These are phyloP conservation scores for Rhodotorula sp. DNA, from an alignment of 1,284 basidiomycete genomes.

Conservation along the genomic window DNA sequence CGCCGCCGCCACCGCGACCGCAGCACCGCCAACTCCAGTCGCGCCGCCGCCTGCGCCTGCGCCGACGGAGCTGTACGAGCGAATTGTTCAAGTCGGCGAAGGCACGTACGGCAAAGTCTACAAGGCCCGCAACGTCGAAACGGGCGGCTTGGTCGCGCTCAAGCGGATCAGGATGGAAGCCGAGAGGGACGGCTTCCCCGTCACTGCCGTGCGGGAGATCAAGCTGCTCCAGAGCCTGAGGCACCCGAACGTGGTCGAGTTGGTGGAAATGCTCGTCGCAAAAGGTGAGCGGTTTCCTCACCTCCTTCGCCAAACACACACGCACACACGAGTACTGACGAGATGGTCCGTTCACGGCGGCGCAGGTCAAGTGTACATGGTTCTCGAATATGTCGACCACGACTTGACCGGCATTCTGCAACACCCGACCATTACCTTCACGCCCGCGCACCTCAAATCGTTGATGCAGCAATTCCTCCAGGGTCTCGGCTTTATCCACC, in stretches of 20 bases:
- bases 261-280: constrained; percentile 98
- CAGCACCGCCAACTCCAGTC: not conserved
- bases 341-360: too few species aligned
- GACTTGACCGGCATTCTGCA: constrained; percentile 93
- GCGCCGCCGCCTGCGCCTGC: not conserved
- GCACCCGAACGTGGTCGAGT: constrained; percentile 82
- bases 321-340: constrained; percentile 9
- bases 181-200: constrained; percentile 96
- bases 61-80: constrained; percentile 66
- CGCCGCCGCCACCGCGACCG: not conserved
- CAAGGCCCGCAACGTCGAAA: constrained; percentile 83
- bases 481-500: constrained; percentile 91
- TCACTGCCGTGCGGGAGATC: constrained; percentile 98
- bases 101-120: constrained; percentile 99
- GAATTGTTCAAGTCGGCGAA: constrained; percentile 92
- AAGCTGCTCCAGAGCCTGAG: constrained; percentile 89
- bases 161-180: constrained; percentile 98
- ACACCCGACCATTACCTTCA: constrained; percentile 80
- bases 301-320: not conserved
- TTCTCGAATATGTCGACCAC: constrained; percentile 99
- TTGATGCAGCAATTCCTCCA: constrained; percentile 91
- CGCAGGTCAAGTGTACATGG: constrained; percentile 93
- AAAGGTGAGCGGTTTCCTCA: constrained; percentile 63
- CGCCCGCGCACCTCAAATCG: constrained; percentile 86
- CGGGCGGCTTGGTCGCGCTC: constrained; percentile 76